These are phyloP conservation scores for Termitomyces sp. DNA, from an alignment of 768 basidiomycete species.

Conservation along the genomic window DNA sequence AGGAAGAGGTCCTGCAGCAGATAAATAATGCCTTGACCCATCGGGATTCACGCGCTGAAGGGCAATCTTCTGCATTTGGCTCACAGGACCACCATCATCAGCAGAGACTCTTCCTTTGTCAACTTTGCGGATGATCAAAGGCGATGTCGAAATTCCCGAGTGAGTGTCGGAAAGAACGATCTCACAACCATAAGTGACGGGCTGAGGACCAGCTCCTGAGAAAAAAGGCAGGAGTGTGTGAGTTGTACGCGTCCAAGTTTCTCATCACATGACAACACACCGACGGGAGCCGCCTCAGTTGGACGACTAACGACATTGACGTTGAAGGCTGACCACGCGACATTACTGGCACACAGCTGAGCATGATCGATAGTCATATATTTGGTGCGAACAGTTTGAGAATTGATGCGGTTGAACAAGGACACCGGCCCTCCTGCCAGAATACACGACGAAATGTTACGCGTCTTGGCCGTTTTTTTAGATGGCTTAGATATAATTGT, in stretches of 20 bases:
- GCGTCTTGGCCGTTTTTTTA: slow-evolving; percentile 94
- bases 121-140: slow-evolving; percentile 86
- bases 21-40: slow-evolving; percentile 82
- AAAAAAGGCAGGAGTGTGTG: slow-evolving; percentile 32
- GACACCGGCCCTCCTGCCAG: slow-evolving; percentile 85
- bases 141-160: slow-evolving; percentile 81
- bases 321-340: slow-evolving; percentile 91
- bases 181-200: slow-evolving; percentile 89
- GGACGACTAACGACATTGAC: slow-evolving; percentile 82
- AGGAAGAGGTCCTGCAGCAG: slow-evolving; percentile 80
- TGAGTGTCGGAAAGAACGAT: slow-evolving; percentile 81
- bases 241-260: slow-evolving; percentile 23
- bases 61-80: slow-evolving; percentile 96
- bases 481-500: slow-evolving; percentile 96
- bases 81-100: slow-evolving; percentile 90
- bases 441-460: slow-evolving; percentile 88
- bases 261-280: slow-evolving; percentile 59
- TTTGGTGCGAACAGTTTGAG: slow-evolving; percentile 94
- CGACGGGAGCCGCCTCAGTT: slow-evolving; percentile 55
- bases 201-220: slow-evolving; percentile 58
- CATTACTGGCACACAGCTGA: slow-evolving; percentile 82
- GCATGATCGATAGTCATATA: slow-evolving; percentile 92
- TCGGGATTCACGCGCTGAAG: slow-evolving; percentile 78
- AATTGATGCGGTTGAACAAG: slow-evolving; percentile 94
- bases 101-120: slow-evolving; percentile 83